Evolutionary conservation across 2,329 filamentous ascomycete genomes (phyloP), one percentile per base, ranked within the genome.

Genomic region (Geosmithia morbida): DNA sequence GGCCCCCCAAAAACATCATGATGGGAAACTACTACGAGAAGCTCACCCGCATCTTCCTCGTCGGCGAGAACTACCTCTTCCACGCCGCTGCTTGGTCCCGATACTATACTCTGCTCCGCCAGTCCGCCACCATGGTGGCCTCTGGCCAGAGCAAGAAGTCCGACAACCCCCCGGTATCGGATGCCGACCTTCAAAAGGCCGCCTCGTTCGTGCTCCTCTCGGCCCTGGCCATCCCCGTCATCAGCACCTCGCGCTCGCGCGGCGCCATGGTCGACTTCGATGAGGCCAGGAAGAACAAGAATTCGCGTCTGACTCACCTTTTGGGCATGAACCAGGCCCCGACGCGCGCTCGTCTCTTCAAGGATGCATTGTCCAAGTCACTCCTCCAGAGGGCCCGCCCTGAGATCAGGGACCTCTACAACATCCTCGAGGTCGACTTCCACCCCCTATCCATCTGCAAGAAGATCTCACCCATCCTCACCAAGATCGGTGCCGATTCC

Each of bases 1-100:
- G 92, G 48, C 89, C 89, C 40, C 84, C 92, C 48, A 97, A 97
- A 83, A 96, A 96, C 65, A 76, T 96, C 62, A 97, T 98, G 92
- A 98, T 98, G 92, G 92, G 92, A 69, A 98, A 97, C 74, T 98
- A 98, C 77, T 98, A 97, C 68, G 92, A 98, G 76, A 97, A 97
- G 72, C 81, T 98, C 49, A 96, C 92, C 41, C 82, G 89, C 54
- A 98, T 98, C 65, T 98, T 98, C 77, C 79, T 98, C 52, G 92
- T 97, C 55, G 94, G 90, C 66, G 92, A 97, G 71, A 98, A 98
- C 75, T 97, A 97, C 65, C 81, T 98, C 43, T 98, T 98, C 81
- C 92, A 98, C 63, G 92, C 92, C 56, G 92, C 92, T 48, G 88
- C 92, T 52, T 98, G 88, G 87, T 94, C 88, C 57, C 79, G 90